Conservation (phyloP, 2,329 filamentous ascomycete genomes). For the Ramularia collo-cygni region DNA sequence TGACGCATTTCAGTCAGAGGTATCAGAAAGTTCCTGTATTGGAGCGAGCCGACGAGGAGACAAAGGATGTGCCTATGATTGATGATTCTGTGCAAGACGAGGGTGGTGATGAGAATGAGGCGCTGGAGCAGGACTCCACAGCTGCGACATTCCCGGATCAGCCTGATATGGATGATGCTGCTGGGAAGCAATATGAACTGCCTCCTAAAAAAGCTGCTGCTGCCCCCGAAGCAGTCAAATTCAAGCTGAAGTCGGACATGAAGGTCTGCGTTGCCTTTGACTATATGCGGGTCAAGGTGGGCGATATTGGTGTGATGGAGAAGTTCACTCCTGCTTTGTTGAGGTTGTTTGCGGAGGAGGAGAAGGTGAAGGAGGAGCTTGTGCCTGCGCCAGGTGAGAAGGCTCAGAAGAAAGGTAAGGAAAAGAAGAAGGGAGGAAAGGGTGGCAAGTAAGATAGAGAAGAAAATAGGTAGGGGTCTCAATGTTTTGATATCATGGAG, state of each 20-base stretch:
- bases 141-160: slow-evolving; percentile 21
- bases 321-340: slow-evolving; percentile 55
- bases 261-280: slow-evolving; percentile 70
- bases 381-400: slow-evolving; percentile 4
- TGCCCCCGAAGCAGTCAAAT: slow-evolving; percentile 22
- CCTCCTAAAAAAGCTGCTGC: slow-evolving; percentile 10
- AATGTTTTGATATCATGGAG: not conserved
- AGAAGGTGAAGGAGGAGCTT: slow-evolving; percentile 20
- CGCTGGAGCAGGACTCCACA: slow-evolving; percentile 15
- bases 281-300: slow-evolving; percentile 66
- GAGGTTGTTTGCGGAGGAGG: slow-evolving; percentile 47
- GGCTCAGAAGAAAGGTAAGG: slow-evolving; percentile 7
- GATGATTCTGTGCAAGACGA: slow-evolving; percentile 3
- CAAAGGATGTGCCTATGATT: slow-evolving; percentile 4
- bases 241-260: slow-evolving; percentile 45
- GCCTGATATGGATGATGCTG: slow-evolving; percentile 3
- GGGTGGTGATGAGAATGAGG: slow-evolving; percentile 23
- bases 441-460: slow-evolving; percentile 21
- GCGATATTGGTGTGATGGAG: slow-evolving; percentile 62
- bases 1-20: slow-evolving; percentile 93
- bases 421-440: slow-evolving; percentile 11
- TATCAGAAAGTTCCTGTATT: slow-evolving; percentile 69
- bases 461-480: not conserved
- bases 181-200: slow-evolving; percentile 18
- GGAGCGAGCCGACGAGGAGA: slow-evolving; percentile 31